Evolutionary conservation across 108 stramenopile species (phyloP).

Genomic region (Hondaea fermentalgiana): DNA sequence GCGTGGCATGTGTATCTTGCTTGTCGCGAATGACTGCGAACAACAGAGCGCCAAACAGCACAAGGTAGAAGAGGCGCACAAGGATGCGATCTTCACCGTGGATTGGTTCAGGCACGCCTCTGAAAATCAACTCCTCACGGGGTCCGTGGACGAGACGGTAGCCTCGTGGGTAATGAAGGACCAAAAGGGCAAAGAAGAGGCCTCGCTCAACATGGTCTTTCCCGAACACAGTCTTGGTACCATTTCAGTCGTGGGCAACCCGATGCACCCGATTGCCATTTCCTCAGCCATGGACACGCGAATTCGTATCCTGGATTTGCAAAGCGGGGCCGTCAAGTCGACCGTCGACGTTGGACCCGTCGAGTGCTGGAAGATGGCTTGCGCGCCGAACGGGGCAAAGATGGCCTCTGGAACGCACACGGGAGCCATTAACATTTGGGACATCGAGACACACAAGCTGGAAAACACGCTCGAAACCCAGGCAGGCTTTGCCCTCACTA

Average conservation of each 20-base stretch:
- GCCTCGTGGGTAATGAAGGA: background rate
- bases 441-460: background rate
- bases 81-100: background rate
- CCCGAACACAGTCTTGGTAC: background rate
- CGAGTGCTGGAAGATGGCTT: conserved; percentile 4
- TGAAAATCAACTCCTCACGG: background rate
- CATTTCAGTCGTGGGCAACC: background rate
- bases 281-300: background rate
- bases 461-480: background rate
- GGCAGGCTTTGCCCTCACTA: background rate
- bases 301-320: background rate
- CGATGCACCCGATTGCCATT: background rate
- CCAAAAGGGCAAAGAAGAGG: background rate
- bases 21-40: too few relatives aligned
- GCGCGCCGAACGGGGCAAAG: background rate
- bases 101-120: background rate
- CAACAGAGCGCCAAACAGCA: background rate
- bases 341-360: background rate
- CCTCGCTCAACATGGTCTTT: background rate
- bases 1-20: too few relatives aligned
- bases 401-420: conserved; percentile 16
- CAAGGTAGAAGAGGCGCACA: background rate
- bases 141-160: background rate
- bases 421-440: conserved; percentile 8
- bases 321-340: background rate